Conservation (phyloP, 169 alveolate genomes). For the Eimeria brunetti region DNA sequence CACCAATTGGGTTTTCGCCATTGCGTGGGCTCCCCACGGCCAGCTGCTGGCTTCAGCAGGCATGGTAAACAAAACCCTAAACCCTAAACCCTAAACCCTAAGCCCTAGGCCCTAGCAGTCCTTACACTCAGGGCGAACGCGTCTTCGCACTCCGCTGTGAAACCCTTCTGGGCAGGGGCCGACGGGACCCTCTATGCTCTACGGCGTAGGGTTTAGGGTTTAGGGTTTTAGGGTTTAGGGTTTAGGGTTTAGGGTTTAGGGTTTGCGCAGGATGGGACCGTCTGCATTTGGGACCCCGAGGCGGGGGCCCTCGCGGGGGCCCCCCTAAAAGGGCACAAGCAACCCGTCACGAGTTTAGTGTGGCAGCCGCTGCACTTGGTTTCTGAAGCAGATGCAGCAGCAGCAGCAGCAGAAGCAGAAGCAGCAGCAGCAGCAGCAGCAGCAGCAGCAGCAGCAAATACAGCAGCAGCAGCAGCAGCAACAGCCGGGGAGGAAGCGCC, state of each 20-base stretch:
- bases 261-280: conserved; percentile 56
- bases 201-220: too few relatives aligned
- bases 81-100: conserved; percentile 25
- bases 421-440: conserved; percentile 94
- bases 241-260: conserved; percentile 20
- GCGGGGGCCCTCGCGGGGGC: conserved; percentile 69
- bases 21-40: neutral
- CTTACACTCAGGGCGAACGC: too few relatives aligned
- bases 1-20: conserved; percentile 89
- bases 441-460: conserved; percentile 86
- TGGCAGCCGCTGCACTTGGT: conserved; percentile 95
- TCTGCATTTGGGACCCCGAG: conserved; percentile 91
- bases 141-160: too few relatives aligned
- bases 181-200: too few relatives aligned
- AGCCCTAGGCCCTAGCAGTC: conserved; percentile 70
- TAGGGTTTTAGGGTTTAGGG: neutral
- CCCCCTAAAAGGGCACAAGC: conserved; percentile 84
- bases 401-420: conserved; percentile 58
- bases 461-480: too few relatives aligned
- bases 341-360: conserved; percentile 91
- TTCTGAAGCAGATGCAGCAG: conserved; percentile 64
- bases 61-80: neutral
- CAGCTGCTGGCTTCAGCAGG: neutral
- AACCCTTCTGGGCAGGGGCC: too few relatives aligned
- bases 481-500: conserved; percentile 94